These are phyloP conservation scores for Curvularia verruculosa DNA, from an alignment of 2,329 filamentous ascomycete species.

Conservation along the genomic window DNA sequence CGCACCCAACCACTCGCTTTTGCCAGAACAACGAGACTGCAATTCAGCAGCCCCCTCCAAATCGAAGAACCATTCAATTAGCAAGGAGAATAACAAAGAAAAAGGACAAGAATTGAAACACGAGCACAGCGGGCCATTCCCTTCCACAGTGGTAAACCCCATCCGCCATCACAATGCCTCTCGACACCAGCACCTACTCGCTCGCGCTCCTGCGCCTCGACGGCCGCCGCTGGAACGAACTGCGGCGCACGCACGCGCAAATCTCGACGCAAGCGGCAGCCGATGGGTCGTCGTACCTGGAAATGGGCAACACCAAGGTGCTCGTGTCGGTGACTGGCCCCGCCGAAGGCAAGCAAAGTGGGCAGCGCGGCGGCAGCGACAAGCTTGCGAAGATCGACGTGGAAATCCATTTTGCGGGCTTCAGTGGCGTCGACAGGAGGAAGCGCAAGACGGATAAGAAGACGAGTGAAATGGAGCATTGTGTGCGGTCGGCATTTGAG, in stretches of 20 bases:
- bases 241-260: slow-evolving; percentile 84
- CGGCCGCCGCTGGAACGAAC: slow-evolving; percentile 95
- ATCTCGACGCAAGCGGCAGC: slow-evolving; percentile 91
- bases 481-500: slow-evolving; percentile 77
- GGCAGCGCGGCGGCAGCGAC: slow-evolving; percentile 55
- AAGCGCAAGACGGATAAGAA: slow-evolving; percentile 72
- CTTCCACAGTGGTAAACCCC: too few species aligned
- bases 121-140: too few species aligned
- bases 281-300: slow-evolving; percentile 90
- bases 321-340: slow-evolving; percentile 92
- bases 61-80: too few species aligned
- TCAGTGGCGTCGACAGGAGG: slow-evolving; percentile 85
- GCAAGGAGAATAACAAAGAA: background rate
- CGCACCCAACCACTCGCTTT: slow-evolving; percentile 1
- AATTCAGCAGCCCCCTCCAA: background rate
- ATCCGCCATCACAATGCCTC: slow-evolving; percentile 69
- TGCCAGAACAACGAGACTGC: background rate
- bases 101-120: background rate
- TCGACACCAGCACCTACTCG: slow-evolving; percentile 91
- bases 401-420: slow-evolving; percentile 84
- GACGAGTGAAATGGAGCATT: slow-evolving; percentile 79
- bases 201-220: slow-evolving; percentile 72
- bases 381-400: slow-evolving; percentile 73
- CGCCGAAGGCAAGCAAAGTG: slow-evolving; percentile 66
- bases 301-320: slow-evolving; percentile 97